Base-by-base conservation (phyloP, 2,329 filamentous ascomycete species). In the Orbilia oligospora region DNA sequence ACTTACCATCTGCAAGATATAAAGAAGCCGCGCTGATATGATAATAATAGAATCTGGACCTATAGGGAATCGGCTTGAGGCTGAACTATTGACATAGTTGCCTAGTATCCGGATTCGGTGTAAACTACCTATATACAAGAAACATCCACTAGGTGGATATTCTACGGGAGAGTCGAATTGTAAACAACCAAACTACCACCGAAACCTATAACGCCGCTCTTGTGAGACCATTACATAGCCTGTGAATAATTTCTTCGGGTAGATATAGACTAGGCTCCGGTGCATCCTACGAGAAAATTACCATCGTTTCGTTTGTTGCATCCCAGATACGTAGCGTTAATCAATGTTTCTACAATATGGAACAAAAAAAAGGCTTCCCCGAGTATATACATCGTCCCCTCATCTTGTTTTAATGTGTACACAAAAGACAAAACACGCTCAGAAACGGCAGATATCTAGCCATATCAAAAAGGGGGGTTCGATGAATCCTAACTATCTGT, bases 401-500 rank as follows among this genome's bases (percentile, higher is more conserved):
- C 80, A 83, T 82, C 83, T 81, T 82, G 83, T 83, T 83, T 81
- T 84, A 58, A 84, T 76, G 22, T 80, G 72, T 75, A 80, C 33
- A 81, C 18, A 81, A 77, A 63, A 75, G 79, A 81, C 65, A 71
- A 58, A 61, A 41, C 10, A 68, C 53, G 64, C 64, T 75, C 71
- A 38, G 38, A 64, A 69, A 75, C 41, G 30, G 44, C 33, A 48
- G 10, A 61, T 61, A 24, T 67, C 49, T 44, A 38, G 30, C 53
- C n/a, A 70, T 38, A 30, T 24, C 38, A 27, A 61, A 61, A 20
- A n/a, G 27, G 16, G 18, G 38, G n/a, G 14, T 1, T n/a, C 16
- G 5, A 20, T 51, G 49, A 24, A 22, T 51, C 48, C 44, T 56
- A 48, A 81, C 88, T 91, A 95, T 88, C 92, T 89, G 87, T 94